A percentile compares a stretch with the other conserved stretches of the same genome.
phyloP scores from a whole-genome alignment of 148 eudicot genomes.

The Drosera capensis region DNA sequence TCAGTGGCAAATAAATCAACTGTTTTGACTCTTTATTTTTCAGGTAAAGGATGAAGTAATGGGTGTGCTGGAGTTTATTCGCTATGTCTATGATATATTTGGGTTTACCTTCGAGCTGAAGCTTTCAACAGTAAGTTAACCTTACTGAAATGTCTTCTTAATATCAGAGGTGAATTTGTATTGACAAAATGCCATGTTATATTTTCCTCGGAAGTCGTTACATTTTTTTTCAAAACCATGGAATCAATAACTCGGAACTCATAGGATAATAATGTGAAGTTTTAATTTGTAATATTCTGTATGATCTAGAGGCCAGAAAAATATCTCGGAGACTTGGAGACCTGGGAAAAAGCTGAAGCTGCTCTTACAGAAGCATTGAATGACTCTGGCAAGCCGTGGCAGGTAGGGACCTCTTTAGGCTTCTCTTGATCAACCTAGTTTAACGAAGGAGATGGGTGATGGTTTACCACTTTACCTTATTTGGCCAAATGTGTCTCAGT shows the following conservation, averaged over 20 bases:
- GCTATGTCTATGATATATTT: constrained; percentile 48
- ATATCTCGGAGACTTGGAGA: constrained; percentile 66
- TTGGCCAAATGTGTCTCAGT: not conserved
- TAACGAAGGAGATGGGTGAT: not conserved
- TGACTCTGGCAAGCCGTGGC: constrained; percentile 89
- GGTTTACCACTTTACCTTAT: not conserved
- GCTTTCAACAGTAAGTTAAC: constrained; percentile 66
- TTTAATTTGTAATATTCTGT: not conserved
- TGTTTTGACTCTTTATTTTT: constrained; percentile 5
- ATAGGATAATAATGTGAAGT: not conserved
- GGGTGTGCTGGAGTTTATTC: constrained; percentile 59
- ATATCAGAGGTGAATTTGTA: no score
- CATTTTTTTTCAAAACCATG: not conserved
- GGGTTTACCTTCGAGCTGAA: constrained; percentile 90
- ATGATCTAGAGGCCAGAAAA: constrained; percentile 81
- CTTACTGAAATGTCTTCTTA: not conserved
- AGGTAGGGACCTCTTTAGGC: constrained; percentile 26
- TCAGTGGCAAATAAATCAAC: constrained; percentile 1
- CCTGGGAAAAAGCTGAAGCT: constrained; percentile 92
- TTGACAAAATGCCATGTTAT: not conserved
- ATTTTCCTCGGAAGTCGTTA: not conserved
- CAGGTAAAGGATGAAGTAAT: constrained; percentile 98
- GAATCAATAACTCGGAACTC: no score
- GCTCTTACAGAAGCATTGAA: constrained; percentile 79
- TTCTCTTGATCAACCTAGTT: not conserved